phyloP scores from a whole-genome alignment of 495 filamentous ascomycete genomes.

The Hypoxylon trugodes region DNA sequence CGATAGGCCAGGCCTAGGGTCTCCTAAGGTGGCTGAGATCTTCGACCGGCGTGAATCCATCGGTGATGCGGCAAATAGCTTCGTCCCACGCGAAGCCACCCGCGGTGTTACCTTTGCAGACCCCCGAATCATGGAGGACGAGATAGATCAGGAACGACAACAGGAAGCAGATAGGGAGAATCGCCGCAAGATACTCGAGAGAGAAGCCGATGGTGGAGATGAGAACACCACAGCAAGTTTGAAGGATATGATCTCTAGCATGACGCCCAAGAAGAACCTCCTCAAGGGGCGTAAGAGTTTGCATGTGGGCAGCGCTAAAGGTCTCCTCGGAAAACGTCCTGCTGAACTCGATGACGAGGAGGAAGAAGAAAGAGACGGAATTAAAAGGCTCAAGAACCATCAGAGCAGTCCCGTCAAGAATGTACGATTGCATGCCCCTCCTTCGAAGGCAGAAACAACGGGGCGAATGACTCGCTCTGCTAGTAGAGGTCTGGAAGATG shows the following conservation, averaged over 20 bases:
- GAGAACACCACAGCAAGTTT: slow-evolving; percentile 69
- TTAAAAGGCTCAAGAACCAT: slow-evolving; percentile 74
- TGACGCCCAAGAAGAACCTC: slow-evolving; percentile 78
- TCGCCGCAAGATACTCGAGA: slow-evolving; percentile 61
- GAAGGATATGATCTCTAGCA: slow-evolving; percentile 78
- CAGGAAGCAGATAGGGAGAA: slow-evolving; percentile 70
- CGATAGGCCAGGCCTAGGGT: slow-evolving; percentile 79
- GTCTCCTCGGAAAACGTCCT: slow-evolving; percentile 78
- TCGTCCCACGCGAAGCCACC: slow-evolving; percentile 58
- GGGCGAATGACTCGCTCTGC: slow-evolving; percentile 66
- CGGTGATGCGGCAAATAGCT: slow-evolving; percentile 68
- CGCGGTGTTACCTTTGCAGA: slow-evolving; percentile 70
- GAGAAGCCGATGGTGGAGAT: slow-evolving; percentile 54
- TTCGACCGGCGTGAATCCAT: slow-evolving; percentile 78
- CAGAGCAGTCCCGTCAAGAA: slow-evolving; percentile 82
- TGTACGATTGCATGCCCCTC: slow-evolving; percentile 70
- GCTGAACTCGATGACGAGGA: slow-evolving; percentile 75
- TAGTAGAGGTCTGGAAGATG: slow-evolving; percentile 50
- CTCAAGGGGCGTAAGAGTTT: slow-evolving; percentile 77
- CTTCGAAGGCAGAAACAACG: slow-evolving; percentile 68
- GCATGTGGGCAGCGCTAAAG: slow-evolving; percentile 76
- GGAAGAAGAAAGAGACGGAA: slow-evolving; percentile 67
- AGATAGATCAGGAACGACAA: slow-evolving; percentile 73
- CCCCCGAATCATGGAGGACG: slow-evolving; percentile 69
- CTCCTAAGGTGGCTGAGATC: slow-evolving; percentile 75